These are phyloP conservation scores for Coemansia sp. DNA, from an alignment of 192 early-diverging fungal species.

Conservation along the genomic window DNA sequence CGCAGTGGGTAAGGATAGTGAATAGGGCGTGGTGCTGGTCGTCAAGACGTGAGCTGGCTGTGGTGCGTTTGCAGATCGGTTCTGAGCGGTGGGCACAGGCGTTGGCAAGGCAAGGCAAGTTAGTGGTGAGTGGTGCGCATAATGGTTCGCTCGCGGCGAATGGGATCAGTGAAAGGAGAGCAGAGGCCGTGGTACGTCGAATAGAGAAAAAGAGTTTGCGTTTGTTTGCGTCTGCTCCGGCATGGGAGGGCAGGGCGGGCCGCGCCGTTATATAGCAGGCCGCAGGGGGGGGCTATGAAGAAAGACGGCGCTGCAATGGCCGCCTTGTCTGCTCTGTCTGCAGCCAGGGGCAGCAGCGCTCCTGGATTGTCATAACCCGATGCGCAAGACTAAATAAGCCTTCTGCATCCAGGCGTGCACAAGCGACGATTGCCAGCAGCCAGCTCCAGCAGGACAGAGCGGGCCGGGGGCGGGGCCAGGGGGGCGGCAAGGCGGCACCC, in stretches of 20 bases:
- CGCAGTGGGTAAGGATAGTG: not conserved
- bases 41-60: not conserved
- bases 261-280: slow-evolving; percentile 2
- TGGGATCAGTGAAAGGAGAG: not conserved
- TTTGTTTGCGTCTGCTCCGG: not conserved
- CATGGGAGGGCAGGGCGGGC: not conserved
- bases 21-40: slow-evolving; percentile 2
- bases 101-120: slow-evolving; percentile 2
- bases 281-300: not conserved
- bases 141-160: slow-evolving; percentile 4
- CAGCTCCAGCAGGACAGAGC: slow-evolving; percentile 4
- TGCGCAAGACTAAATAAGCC: slow-evolving; percentile 16
- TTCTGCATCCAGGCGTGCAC: slow-evolving; percentile 13
- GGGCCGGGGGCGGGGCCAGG: not conserved
- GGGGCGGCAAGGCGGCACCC: not conserved
- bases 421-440: slow-evolving; percentile 13
- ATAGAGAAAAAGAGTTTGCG: slow-evolving; percentile 6
- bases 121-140: slow-evolving; percentile 18
- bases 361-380: slow-evolving; percentile 45
- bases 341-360: slow-evolving; percentile 9
- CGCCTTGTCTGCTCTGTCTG: not conserved
- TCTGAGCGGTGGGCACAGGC: not conserved
- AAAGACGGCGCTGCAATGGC: not conserved
- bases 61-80: not conserved
- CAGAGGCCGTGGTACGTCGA: not conserved